Evolutionary conservation across 768 basidiomycete genomes (phyloP).

Genomic region (Lepiota venenata): DNA sequence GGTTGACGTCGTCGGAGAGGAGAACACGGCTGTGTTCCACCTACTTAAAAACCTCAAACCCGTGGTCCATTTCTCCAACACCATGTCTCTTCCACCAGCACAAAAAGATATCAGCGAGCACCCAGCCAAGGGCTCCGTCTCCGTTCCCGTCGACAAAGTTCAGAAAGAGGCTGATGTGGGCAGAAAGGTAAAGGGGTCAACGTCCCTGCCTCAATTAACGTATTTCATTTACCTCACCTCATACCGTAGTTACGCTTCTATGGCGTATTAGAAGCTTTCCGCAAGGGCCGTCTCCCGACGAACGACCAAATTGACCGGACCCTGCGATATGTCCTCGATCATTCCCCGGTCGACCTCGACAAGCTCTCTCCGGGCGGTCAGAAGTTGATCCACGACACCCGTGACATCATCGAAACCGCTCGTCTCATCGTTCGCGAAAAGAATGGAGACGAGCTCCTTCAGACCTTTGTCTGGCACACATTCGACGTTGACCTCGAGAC

Average conservation of each 20-base stretch:
- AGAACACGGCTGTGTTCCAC: no score
- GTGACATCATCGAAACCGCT: slow-evolving; percentile 75
- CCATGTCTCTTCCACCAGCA: slow-evolving; percentile 70
- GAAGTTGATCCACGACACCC: slow-evolving; percentile 72
- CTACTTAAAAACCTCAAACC: no score
- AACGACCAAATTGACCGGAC: slow-evolving; percentile 78
- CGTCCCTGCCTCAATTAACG: slow-evolving; percentile 1
- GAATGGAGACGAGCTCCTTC: slow-evolving; percentile 89
- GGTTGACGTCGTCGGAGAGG: no score
- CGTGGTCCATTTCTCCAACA: not conserved
- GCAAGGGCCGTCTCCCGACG: slow-evolving; percentile 73
- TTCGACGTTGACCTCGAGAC: slow-evolving; percentile 39
- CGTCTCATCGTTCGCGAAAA: slow-evolving; percentile 74
- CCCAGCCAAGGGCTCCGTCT: slow-evolving; percentile 57
- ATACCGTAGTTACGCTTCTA: slow-evolving; percentile 63
- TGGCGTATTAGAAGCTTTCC: slow-evolving; percentile 78
- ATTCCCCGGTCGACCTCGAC: slow-evolving; percentile 54
- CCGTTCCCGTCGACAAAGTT: slow-evolving; percentile 58
- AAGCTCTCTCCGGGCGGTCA: slow-evolving; percentile 76
- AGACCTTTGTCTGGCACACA: slow-evolving; percentile 87
- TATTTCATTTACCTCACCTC: not conserved
- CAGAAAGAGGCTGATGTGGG: slow-evolving; percentile 73
- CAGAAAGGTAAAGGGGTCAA: slow-evolving; percentile 52
- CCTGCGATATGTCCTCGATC: slow-evolving; percentile 60
- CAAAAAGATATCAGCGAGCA: slow-evolving; percentile 57